phyloP scores from a whole-genome alignment of 2,329 filamentous ascomycete genomes.

The Aspergillus calidoustus region DNA sequence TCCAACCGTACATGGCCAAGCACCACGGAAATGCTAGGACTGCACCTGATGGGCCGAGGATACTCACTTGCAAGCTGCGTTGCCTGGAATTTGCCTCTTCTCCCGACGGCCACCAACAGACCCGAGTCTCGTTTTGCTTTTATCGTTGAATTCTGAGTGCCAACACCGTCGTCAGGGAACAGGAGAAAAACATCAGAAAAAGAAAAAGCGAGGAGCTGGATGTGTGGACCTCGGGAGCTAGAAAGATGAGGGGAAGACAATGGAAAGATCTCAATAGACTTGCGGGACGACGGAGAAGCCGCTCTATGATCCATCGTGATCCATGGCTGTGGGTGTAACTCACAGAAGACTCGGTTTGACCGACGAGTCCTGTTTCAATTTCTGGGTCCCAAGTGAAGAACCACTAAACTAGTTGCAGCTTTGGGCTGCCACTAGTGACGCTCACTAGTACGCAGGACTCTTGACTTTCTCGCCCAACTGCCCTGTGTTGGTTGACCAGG shows the following conservation, averaged over 20 bases:
- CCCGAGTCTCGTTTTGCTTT: conserved; percentile 13
- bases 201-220: neutral
- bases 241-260: conserved; percentile 2
- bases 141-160: neutral
- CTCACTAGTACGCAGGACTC: neutral
- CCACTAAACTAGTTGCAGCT: conserved; percentile 8
- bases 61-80: conserved; percentile 1
- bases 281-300: conserved; percentile 18
- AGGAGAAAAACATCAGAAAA: neutral
- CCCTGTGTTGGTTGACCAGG: neutral
- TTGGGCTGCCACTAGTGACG: conserved; percentile 6
- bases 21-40: neutral
- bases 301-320: conserved; percentile 13
- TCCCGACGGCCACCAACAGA: conserved; percentile 17
- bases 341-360: conserved; percentile 7
- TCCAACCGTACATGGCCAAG: neutral
- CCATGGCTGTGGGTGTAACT: conserved; percentile 11
- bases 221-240: neutral
- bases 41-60: conserved; percentile 1
- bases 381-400: neutral
- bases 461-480: too few species aligned
- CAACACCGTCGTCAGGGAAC: neutral
- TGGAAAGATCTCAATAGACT: conserved; percentile 2
- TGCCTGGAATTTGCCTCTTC: conserved; percentile 11
- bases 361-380: conserved; percentile 1